phyloP scores from a whole-genome alignment of 768 basidiomycete genomes.

The Cystofilobasidium capitatum region DNA sequence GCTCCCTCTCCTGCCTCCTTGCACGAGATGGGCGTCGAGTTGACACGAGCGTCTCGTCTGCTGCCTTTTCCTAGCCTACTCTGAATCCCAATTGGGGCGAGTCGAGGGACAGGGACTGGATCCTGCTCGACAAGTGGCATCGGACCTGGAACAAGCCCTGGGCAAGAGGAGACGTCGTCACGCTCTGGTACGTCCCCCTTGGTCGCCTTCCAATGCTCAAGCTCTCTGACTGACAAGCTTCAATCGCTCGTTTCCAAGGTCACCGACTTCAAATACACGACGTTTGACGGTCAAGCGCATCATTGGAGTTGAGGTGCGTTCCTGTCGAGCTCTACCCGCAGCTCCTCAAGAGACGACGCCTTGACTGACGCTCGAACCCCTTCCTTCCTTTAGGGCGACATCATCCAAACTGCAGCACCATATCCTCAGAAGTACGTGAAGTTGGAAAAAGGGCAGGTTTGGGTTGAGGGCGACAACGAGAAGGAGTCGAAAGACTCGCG shows the following conservation, averaged over 20 bases:
- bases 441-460: slow-evolving; percentile 22
- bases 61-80: slow-evolving; percentile 10
- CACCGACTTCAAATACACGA: slow-evolving; percentile 15
- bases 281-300: slow-evolving; percentile 24
- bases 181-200: slow-evolving; percentile 17
- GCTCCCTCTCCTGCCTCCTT: neutral
- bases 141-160: slow-evolving; percentile 11
- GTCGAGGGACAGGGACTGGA: slow-evolving; percentile 7
- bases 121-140: slow-evolving; percentile 23
- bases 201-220: too few relatives aligned
- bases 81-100: slow-evolving; percentile 15
- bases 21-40: neutral
- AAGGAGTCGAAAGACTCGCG: slow-evolving; percentile 20
- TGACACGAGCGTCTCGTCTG: neutral
- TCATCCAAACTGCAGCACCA: slow-evolving; percentile 11
- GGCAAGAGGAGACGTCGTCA: slow-evolving; percentile 23
- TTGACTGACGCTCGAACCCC: neutral
- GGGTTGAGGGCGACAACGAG: slow-evolving; percentile 25
- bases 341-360: too few relatives aligned
- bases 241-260: slow-evolving; percentile 5
- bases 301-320: slow-evolving; percentile 16
- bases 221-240: neutral
- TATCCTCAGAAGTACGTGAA: slow-evolving; percentile 13
- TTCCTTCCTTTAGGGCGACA: slow-evolving; percentile 6
- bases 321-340: too few relatives aligned